A percentile compares a stretch with the other conserved stretches of the same genome.
These are phyloP conservation scores for Lecanoromycetidae sp. DNA, from an alignment of 2,329 filamentous ascomycete species.

Conservation along the genomic window DNA sequence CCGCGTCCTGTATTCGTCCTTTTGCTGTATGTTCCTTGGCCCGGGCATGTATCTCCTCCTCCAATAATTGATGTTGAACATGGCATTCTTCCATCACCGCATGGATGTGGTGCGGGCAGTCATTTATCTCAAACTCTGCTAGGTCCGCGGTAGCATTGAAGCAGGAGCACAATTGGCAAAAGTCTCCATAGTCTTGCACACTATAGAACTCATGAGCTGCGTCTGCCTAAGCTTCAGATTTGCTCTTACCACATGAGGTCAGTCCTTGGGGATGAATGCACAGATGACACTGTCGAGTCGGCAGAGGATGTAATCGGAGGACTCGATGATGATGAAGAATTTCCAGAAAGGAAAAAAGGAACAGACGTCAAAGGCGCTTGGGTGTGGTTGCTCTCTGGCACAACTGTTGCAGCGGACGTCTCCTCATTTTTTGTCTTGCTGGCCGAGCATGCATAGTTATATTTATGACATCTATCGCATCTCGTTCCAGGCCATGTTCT, in stretches of 20 bases:
- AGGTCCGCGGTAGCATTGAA: background rate
- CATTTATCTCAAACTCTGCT: too few species aligned
- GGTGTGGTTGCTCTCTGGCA: background rate
- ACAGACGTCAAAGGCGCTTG: background rate
- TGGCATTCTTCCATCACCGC: too few species aligned
- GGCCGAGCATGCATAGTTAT: conserved; percentile 1
- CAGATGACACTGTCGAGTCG: background rate
- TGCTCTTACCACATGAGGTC: background rate
- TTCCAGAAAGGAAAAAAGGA: too few species aligned
- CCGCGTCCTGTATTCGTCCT: too few species aligned
- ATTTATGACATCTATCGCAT: conserved; percentile 4
- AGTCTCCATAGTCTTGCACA: background rate
- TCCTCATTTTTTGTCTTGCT: background rate
- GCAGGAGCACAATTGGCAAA: background rate
- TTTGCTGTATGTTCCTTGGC: too few species aligned
- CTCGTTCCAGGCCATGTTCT: background rate
- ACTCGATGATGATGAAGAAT: too few species aligned
- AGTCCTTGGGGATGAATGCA: background rate
- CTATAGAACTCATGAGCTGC: background rate
- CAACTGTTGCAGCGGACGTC: background rate
- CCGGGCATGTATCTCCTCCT: too few species aligned
- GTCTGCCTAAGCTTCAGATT: background rate
- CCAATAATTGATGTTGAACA: too few species aligned
- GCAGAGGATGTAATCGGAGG: too few species aligned
- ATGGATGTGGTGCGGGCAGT: too few species aligned